phyloP scores from a whole-genome alignment of 1,284 basidiomycete genomes.

The Tylopilus sp. region DNA sequence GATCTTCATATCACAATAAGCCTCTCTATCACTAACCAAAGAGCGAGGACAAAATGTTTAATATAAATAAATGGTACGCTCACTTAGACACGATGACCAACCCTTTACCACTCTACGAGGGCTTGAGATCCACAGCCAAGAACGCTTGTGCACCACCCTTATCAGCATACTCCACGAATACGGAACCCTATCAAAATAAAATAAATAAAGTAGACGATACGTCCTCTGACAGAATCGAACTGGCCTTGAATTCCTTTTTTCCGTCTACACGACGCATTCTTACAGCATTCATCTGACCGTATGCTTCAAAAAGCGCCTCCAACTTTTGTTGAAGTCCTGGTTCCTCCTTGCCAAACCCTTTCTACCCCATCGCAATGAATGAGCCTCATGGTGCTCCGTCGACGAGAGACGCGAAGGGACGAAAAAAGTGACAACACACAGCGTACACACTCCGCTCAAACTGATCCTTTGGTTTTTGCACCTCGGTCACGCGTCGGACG shows the following conservation, averaged over 20 bases:
- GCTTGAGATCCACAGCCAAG: conserved; percentile 84
- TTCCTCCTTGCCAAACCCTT: conserved; percentile 89
- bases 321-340: conserved; percentile 80
- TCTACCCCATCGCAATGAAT: conserved; percentile 57
- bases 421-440: no score
- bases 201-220: not conserved
- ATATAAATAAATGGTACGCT: conserved; percentile 33
- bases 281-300: conserved; percentile 87
- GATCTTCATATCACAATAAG: conserved; percentile 97
- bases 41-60: not conserved
- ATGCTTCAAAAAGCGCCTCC: conserved; percentile 87
- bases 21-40: conserved; percentile 63
- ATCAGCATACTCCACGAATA: conserved; percentile 92
- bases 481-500: conserved; percentile 78
- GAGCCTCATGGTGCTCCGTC: not conserved
- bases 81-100: conserved; percentile 92
- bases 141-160: conserved; percentile 80
- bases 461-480: conserved; percentile 79
- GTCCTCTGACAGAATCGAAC: conserved; percentile 17
- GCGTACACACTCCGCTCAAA: conserved; percentile 89
- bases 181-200: conserved; percentile 75
- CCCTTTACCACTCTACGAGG: conserved; percentile 79
- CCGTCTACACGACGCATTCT: conserved; percentile 84
- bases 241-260: conserved; percentile 87
- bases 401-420: not conserved